Evolutionary conservation across 257 asterid species (phyloP).

Genomic region (Asclepias syriaca): DNA sequence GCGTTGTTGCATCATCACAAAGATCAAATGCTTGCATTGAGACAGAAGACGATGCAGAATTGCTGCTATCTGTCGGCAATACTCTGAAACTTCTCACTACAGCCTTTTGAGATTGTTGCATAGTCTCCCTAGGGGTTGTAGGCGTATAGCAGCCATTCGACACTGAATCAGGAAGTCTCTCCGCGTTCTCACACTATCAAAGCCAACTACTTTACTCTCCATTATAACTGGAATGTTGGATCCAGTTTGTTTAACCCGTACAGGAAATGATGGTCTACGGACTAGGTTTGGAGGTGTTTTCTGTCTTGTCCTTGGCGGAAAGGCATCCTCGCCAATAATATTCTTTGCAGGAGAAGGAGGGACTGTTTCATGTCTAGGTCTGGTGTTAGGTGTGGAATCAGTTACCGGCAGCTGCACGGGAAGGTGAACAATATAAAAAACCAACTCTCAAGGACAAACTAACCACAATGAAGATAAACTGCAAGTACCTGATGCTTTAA

Average conservation of each 20-base stretch:
- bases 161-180: constrained; percentile 25
- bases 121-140: too few species aligned
- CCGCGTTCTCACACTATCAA: constrained; percentile 36
- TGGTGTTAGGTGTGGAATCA: constrained; percentile 65
- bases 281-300: constrained; percentile 57
- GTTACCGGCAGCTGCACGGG: constrained; percentile 45
- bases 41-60: constrained; percentile 72
- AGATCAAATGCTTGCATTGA: constrained; percentile 72
- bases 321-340: constrained; percentile 45
- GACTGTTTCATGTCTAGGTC: constrained; percentile 54
- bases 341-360: constrained; percentile 48
- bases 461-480: constrained; percentile 4
- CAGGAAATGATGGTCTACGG: constrained; percentile 50
- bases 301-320: constrained; percentile 38
- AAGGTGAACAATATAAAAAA: constrained; percentile 16
- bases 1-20: constrained; percentile 51
- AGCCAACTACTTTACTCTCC: constrained; percentile 27
- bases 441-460: constrained; percentile 5
- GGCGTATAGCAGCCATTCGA: constrained; percentile 24
- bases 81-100: constrained; percentile 37
- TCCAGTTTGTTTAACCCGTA: constrained; percentile 39
- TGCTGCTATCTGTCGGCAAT: constrained; percentile 56
- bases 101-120: constrained; percentile 37
- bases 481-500: constrained; percentile 70
- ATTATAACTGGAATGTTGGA: constrained; percentile 32